Evolutionary conservation across 768 basidiomycete genomes (phyloP).

Genomic region (Trametes cubensis): DNA sequence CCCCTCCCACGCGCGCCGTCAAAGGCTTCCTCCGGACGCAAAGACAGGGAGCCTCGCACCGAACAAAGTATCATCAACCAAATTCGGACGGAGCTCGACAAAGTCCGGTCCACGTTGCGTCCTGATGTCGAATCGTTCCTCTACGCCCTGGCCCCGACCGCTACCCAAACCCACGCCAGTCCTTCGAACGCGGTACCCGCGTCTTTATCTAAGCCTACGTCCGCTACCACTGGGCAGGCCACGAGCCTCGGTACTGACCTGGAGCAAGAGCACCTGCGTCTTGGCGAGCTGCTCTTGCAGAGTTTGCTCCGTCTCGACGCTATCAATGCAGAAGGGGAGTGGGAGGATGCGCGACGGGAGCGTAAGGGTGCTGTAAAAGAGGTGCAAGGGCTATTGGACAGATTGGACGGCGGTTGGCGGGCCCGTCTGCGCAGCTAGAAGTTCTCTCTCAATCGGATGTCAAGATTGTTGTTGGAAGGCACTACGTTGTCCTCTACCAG

Average conservation of each 20-base stretch:
- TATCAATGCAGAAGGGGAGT: constrained; percentile 69
- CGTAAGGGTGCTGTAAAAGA: constrained; percentile 86
- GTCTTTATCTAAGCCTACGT: constrained; percentile 22
- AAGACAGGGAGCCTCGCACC: constrained; percentile 37
- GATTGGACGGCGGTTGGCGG: constrained; percentile 72
- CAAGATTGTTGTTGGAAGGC: no score
- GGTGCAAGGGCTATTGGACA: constrained; percentile 82
- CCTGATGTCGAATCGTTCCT: constrained; percentile 64
- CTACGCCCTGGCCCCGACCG: constrained; percentile 31
- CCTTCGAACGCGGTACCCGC: constrained; percentile 20
- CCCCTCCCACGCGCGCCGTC: constrained; percentile 30
- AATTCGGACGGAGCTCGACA: constrained; percentile 57
- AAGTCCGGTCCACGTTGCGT: constrained; percentile 54
- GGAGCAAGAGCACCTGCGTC: constrained; percentile 52
- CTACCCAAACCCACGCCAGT: constrained; percentile 9
- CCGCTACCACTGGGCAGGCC: constrained; percentile 25
- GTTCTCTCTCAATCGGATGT: no score
- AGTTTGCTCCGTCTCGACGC: constrained; percentile 87
- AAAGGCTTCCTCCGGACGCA: constrained; percentile 30
- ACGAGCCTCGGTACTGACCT: constrained; percentile 27
- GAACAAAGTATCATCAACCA: constrained; percentile 54
- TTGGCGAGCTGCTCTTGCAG: constrained; percentile 86
- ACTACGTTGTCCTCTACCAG: no score
- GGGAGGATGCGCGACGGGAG: constrained; percentile 76
- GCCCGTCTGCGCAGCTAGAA: constrained; percentile 19